Conservation (phyloP, 352 stramenopile species). For the Aphanomyces cochlioides region DNA sequence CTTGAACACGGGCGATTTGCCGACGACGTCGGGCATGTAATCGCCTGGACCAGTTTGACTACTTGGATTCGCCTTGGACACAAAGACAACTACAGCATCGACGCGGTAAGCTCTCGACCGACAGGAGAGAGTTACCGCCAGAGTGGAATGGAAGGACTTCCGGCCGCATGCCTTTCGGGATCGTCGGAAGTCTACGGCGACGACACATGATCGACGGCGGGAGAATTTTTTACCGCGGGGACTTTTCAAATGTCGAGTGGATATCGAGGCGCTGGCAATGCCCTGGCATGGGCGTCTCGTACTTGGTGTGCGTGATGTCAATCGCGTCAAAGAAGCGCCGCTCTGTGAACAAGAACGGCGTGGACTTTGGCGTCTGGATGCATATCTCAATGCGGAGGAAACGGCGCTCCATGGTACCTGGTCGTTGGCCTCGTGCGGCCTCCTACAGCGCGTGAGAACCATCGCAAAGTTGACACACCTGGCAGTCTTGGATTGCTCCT, state of each 20-base stretch:
- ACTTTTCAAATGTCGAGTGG: constrained; percentile 22
- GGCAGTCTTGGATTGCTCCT: background rate
- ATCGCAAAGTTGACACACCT: background rate
- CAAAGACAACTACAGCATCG: background rate
- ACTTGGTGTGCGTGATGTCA: constrained; percentile 27
- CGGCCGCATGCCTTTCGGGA: constrained; percentile 16
- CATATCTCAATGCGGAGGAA: too few relatives aligned
- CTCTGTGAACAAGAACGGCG: constrained; percentile 12
- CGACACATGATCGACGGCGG: background rate
- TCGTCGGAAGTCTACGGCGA: constrained; percentile 14
- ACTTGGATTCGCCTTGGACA: background rate
- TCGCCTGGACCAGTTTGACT: constrained; percentile 11
- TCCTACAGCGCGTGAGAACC: too few relatives aligned
- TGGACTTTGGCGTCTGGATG: background rate
- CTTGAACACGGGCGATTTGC: background rate
- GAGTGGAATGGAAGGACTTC: constrained; percentile 5
- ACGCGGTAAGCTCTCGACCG: background rate
- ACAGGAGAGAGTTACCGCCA: background rate
- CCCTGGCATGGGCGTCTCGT: constrained; percentile 24
- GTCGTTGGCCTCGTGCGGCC: background rate
- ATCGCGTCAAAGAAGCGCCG: constrained; percentile 26
- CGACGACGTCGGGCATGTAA: constrained; percentile 16
- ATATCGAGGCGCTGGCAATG: constrained; percentile 16
- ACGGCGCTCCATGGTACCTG: background rate
- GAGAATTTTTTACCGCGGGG: constrained; percentile 2